Evolutionary conservation across 2,329 filamentous ascomycete genomes (phyloP), one percentile per base, ranked within the genome.

Genomic region (Colletotrichum spinosum): DNA sequence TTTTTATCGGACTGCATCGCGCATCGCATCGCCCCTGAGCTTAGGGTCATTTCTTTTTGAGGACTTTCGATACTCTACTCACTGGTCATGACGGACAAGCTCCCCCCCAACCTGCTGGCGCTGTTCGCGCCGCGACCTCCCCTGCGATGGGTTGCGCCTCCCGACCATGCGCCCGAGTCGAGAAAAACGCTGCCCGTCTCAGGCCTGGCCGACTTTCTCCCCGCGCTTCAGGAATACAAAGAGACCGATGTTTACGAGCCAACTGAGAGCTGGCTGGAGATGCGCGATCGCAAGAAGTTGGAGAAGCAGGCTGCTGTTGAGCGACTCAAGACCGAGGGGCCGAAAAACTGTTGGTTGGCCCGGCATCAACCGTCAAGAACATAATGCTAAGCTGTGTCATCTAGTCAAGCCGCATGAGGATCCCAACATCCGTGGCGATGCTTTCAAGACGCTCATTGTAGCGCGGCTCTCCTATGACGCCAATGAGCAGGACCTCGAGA

Each of bases 71-170:
- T 25, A 35, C 55, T 46, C 52, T 35, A 42, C 49, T 49, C 45
- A 50, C 68, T 59, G 72, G 83, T 72, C 68, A 99, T 98, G 96
- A 98, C 96, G 55, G 95, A 97, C 85, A 96, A 97, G 81, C 91
- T 99, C 17, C 95, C 96, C 64, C 93, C 92, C 60, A 95, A 97
- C 77, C 87, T 98, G 65, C 86, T 98, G 73, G 92, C 92, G 80
- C 92, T 98, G 71, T 99, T 99, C 83, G 92, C 95, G 80, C 93
- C 96, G 76, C 92, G 96, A 66, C 96, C 96, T 72, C 92, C 95
- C 65, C 83, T 98, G 76, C 92, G 94, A 79, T 98, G 93, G 86
- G 89, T 97, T 67, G 91, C 92, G 67, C 92, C 94, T 7, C 84
- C 86, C 72, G 95, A 98, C 79, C 85, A 92, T 77, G 88, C 94